phyloP scores from a whole-genome alignment of 306 rosid species.

The Vachellia pachyceras region DNA sequence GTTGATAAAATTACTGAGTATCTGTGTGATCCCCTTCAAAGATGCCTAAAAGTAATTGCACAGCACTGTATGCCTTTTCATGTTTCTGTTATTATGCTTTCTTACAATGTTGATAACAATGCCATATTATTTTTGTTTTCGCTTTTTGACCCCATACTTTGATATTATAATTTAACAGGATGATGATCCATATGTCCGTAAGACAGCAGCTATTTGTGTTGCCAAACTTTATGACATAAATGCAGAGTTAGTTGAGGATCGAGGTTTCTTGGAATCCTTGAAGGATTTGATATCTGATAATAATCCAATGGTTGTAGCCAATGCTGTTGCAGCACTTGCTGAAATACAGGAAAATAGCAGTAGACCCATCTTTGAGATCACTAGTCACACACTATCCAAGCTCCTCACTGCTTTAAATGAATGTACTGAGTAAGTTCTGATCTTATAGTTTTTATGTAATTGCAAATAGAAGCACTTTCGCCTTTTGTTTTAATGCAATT shows the following conservation, averaged over 20 bases:
- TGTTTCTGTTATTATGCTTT: conserved; percentile 18
- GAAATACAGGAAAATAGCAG: conserved; percentile 94
- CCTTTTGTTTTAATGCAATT: background rate
- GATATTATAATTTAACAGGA: conserved; percentile 65
- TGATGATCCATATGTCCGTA: conserved; percentile 98
- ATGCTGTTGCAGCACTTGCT: conserved; percentile 97
- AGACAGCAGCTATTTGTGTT: conserved; percentile 99
- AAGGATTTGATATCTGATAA: conserved; percentile 99
- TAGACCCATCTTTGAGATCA: conserved; percentile 90
- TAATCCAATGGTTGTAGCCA: conserved; percentile 99
- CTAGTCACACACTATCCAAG: conserved; percentile 86
- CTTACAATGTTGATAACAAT: conserved; percentile 26
- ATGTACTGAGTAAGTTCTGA: conserved; percentile 89
- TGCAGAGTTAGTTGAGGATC: conserved; percentile 97
- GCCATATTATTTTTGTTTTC: background rate
- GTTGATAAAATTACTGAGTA: conserved; percentile 99
- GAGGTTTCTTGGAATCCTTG: conserved; percentile 93
- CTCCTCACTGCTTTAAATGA: conserved; percentile 98
- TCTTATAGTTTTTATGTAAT: conserved; percentile 20
- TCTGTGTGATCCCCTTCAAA: conserved; percentile 98
- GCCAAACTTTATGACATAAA: conserved; percentile 98
- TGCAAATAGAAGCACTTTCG: conserved; percentile 12
- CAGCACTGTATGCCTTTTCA: conserved; percentile 16
- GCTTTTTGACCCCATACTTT: conserved; percentile 28
- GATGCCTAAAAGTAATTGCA: conserved; percentile 86